These are phyloP conservation scores for Salicornia ramosissima DNA, from an alignment of 148 eudicot genomes.

Conservation along the genomic window DNA sequence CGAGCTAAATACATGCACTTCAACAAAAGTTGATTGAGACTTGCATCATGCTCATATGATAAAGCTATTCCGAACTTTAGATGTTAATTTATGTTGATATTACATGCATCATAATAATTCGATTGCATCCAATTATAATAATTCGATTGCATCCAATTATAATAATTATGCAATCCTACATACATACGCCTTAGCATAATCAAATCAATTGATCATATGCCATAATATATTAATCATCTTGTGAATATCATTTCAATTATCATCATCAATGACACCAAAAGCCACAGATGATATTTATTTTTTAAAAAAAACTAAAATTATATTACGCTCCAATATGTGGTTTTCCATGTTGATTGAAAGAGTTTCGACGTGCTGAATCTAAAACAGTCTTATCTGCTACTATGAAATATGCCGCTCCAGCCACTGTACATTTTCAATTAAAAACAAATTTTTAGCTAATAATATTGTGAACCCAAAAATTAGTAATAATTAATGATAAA, in stretches of 20 bases:
- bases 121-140: not conserved
- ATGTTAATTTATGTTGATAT: not conserved
- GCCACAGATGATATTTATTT: too few species aligned
- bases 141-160: not conserved
- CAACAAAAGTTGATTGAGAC: not conserved
- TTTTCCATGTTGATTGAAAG: slow-evolving; percentile 29
- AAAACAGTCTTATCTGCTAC: slow-evolving; percentile 80
- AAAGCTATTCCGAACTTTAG: too few species aligned
- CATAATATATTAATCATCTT: not conserved
- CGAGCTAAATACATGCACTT: not conserved
- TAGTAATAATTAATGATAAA: not conserved
- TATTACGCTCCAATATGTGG: slow-evolving; percentile 25
- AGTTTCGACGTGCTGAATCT: slow-evolving; percentile 58
- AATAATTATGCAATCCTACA: not conserved
- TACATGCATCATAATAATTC: not conserved
- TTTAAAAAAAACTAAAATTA: too few species aligned
- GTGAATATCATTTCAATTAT: not conserved
- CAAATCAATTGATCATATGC: not conserved
- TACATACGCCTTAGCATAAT: not conserved
- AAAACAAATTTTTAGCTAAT: not conserved
- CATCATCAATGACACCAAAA: not conserved
- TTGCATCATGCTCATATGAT: too few species aligned
- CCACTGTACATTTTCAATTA: slow-evolving; percentile 24
- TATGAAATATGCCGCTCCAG: slow-evolving; percentile 67
- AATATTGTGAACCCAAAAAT: not conserved